Base-by-base conservation (phyloP, 2,329 filamentous ascomycete species). In the Dissoconium aciculare region DNA sequence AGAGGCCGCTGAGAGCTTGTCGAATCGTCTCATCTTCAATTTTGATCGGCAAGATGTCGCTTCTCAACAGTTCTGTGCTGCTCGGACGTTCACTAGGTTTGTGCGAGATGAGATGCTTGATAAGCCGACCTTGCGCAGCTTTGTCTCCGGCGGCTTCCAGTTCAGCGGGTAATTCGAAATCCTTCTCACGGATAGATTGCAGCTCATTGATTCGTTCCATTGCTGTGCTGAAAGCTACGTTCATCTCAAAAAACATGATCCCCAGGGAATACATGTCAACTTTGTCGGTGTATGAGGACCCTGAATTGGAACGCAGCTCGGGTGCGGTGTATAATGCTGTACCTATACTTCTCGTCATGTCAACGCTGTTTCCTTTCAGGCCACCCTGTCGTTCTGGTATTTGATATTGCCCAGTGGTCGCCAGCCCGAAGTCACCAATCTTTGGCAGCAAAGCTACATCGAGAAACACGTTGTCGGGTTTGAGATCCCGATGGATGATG, bases 171-270 rank as follows among this genome's bases (percentile, higher is more conserved):
- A 95, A 64, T 4, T 60, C 55, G 23, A 83, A 75, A 9, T 72
- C 63, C 23, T 71, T 69, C 42, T 74, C 67, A 27, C 82, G 70
- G 25, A 94, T 64, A 32, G 68, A 62, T 31, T 77, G 68, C 15
- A 94, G 63, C 3, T 85, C 64, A 24, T 66, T 58, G 37, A 69
- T 67, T 24, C 73, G 62, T 47, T 78, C 74, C 68, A 75, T 76
- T 2, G 59, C 63, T 1, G 73, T 77, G 11, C 60, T 59, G 26
- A 77, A 55, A 3, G 66, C 59, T 41, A 71, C 64, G 48, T 80
- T 91, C 89, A 98, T 98, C 56, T 98, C 89, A 44, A 94, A 95
- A 58, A 98, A 92, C 34, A 98, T 95, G 40, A 98, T 80, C 0
- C 89, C 89, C 25, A 98, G 65, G 0, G 87, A 94, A 52, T 89